These are phyloP conservation scores for Pythium aristosporum DNA, from an alignment of 352 stramenopile genomes.

Conservation along the genomic window DNA sequence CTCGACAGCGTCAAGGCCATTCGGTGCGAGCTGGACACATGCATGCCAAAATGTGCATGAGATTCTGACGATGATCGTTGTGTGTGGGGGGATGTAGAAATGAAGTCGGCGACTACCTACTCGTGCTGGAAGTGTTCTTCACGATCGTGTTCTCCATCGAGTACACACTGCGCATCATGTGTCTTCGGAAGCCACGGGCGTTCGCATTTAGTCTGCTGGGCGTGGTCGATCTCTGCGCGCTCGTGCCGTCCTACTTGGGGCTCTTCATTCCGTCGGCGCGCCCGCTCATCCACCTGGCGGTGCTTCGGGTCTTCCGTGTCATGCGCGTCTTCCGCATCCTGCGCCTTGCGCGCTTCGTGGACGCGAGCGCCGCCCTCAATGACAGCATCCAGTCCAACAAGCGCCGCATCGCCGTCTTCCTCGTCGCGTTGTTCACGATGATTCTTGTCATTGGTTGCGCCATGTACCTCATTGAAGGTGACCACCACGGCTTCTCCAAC, in stretches of 20 bases:
- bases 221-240: conserved; percentile 71
- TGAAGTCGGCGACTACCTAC: conserved; percentile 57
- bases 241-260: conserved; percentile 79
- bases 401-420: conserved; percentile 72
- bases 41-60: background rate
- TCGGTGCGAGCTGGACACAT: conserved; percentile 32
- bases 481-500: conserved; percentile 71
- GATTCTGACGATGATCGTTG: background rate
- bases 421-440: conserved; percentile 70
- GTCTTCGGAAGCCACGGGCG: conserved; percentile 53
- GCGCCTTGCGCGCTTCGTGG: conserved; percentile 69
- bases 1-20: conserved; percentile 71
- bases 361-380: conserved; percentile 61
- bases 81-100: conserved; percentile 33
- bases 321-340: conserved; percentile 80
- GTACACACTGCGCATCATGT: conserved; percentile 66
- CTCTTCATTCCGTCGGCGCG: conserved; percentile 61
- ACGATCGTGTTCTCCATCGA: conserved; percentile 79
- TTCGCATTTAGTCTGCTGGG: conserved; percentile 74
- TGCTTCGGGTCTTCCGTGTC: conserved; percentile 78
- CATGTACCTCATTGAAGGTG: conserved; percentile 84
- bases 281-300: conserved; percentile 66
- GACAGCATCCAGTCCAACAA: conserved; percentile 85
- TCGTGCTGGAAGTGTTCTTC: conserved; percentile 75
- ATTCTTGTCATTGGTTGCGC: conserved; percentile 79